phyloP scores from a whole-genome alignment of 2,329 filamentous ascomycete species.

The Apiospora arundinis region DNA sequence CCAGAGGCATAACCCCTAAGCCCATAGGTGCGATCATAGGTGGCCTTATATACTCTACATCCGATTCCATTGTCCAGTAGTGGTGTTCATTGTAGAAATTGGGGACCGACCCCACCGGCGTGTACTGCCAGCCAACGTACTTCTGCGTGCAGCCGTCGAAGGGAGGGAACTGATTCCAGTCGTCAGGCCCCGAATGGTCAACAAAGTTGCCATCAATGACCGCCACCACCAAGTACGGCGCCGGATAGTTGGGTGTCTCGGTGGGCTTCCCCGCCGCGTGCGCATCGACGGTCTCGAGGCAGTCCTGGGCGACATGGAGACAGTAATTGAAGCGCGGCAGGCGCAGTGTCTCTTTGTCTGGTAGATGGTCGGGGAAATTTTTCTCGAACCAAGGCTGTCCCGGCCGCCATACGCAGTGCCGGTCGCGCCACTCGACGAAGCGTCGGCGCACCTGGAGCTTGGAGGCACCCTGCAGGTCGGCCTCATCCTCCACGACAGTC shows the following conservation, averaged over 20 bases:
- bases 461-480: background rate
- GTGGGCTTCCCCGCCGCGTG: background rate
- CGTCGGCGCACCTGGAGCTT: background rate
- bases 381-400: background rate
- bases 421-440: background rate
- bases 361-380: background rate
- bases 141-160: background rate
- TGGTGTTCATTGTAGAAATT: background rate
- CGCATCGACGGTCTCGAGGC: background rate
- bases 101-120: background rate
- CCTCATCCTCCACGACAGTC: background rate
- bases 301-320: slow-evolving; percentile 14
- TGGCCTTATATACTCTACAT: background rate
- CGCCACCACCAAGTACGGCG: background rate
- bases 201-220: background rate
- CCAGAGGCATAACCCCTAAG: background rate
- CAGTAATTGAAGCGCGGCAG: slow-evolving; percentile 11
- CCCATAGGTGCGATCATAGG: background rate
- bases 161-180: background rate
- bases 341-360: background rate
- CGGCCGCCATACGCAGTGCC: background rate
- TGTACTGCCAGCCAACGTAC: background rate
- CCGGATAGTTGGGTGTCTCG: background rate
- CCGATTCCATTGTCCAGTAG: background rate
- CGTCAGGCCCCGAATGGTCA: background rate